Evolutionary conservation across 805 yeast species (phyloP).

Genomic region (Ogataea wickerhamii): DNA sequence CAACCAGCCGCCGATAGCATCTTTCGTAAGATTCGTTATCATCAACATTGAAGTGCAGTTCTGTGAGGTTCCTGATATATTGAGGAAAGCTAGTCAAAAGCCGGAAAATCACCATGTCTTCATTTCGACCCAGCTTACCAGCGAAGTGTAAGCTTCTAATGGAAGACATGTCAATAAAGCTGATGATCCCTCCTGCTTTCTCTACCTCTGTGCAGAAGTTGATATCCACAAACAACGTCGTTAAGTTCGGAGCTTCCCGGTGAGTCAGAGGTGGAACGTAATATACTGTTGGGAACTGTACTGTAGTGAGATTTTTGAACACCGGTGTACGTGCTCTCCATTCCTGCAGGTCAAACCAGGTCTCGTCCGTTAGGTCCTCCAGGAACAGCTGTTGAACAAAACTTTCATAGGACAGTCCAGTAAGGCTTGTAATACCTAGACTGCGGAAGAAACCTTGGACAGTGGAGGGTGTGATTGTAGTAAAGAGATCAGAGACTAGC

Average conservation of each 20-base stretch:
- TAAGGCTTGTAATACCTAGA: constrained; percentile 12
- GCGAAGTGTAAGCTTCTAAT: constrained; percentile 21
- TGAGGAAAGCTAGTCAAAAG: constrained; percentile 28
- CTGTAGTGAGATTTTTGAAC: constrained; percentile 18
- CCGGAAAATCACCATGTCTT: constrained; percentile 32
- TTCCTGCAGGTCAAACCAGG: constrained; percentile 13
- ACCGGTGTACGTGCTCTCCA: constrained; percentile 23
- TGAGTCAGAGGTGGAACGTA: constrained; percentile 24
- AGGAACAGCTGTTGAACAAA: constrained; percentile 25
- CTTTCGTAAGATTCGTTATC: constrained; percentile 23
- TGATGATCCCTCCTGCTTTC: constrained; percentile 20
- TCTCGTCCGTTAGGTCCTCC: constrained; percentile 16
- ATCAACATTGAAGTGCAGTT: constrained; percentile 26
- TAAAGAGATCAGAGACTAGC: constrained; percentile 18
- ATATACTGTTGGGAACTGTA: constrained; percentile 22
- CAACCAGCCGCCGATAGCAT: constrained; percentile 32
- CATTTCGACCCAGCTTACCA: constrained; percentile 31
- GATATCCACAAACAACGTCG: constrained; percentile 23
- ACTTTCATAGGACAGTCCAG: constrained; percentile 24
- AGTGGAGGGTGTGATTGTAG: constrained; percentile 14
- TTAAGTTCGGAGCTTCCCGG: constrained; percentile 25
- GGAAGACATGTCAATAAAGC: constrained; percentile 22
- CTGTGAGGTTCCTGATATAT: constrained; percentile 21
- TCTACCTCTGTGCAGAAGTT: constrained; percentile 29
- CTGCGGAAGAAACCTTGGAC: constrained; percentile 18